A percentile compares a stretch with the other conserved stretches of the same genome.
Evolutionary conservation across 2,329 filamentous ascomycete genomes (phyloP).

Genomic region (Metarhizium rileyi): DNA sequence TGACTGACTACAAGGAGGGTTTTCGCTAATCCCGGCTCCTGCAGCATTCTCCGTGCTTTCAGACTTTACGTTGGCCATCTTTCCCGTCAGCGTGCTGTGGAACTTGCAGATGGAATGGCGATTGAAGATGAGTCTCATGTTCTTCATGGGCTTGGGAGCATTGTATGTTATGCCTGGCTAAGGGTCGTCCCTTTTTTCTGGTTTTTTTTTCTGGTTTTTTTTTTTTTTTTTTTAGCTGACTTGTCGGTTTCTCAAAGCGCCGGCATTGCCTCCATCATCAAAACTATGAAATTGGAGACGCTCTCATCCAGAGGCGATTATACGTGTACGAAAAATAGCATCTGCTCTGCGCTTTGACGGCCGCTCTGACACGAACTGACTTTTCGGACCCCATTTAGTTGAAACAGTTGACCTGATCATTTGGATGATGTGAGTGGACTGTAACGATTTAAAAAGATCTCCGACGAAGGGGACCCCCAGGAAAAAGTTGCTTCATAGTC

Average conservation of each 20-base stretch:
- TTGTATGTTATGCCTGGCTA: not conserved
- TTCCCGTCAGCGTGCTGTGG: not conserved
- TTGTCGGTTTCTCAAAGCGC: not conserved
- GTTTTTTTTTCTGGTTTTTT: not conserved
- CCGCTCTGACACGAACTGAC: not conserved
- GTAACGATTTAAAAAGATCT: not conserved
- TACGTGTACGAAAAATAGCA: not conserved
- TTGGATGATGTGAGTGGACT: not conserved
- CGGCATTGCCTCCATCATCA: not conserved
- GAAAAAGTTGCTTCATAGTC: too few relatives aligned
- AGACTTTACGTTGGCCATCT: not conserved
- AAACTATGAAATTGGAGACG: not conserved
- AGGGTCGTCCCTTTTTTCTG: not conserved
- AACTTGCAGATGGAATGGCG: not conserved
- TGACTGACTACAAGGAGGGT: not conserved
- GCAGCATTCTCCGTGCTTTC: not conserved
- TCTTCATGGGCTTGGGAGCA: not conserved
- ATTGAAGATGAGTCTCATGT: not conserved
- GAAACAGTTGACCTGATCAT: not conserved
- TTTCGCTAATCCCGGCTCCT: not conserved
- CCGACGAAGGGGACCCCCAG: too few relatives aligned
- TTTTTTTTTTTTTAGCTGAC: too few relatives aligned
- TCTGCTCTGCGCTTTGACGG: not conserved
- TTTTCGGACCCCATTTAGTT: not conserved
- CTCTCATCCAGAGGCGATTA: not conserved